Base-by-base conservation (phyloP, 495 filamentous ascomycete species). In the Daldinia loculata region DNA sequence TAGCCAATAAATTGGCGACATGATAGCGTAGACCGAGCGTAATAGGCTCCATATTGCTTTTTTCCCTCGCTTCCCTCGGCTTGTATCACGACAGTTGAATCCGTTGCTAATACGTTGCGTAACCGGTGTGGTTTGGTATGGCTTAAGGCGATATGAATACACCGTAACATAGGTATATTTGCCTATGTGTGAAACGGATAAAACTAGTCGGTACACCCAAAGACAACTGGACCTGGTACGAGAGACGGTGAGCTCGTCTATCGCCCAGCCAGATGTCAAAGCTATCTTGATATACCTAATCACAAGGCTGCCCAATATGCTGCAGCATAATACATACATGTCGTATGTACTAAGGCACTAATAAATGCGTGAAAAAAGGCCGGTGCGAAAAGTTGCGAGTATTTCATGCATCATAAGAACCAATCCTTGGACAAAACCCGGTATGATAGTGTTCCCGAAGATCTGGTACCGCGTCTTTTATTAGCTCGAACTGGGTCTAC, bases 381-480 rank as follows among this genome's bases (percentile, higher is more conserved):
- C 50, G 61, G 61, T 67, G 39, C 56, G 43, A 53, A 51, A 39
- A 61, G 48, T 53, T 61, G 57, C 52, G 61, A 61, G 66, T 73
- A 73, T 73, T 66, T 53, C 48, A 41, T 57, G 43, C 43, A 61
- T 67, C 60, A n/a, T 48, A 65, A 48, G 56, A 66, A 30, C 70
- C 70, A 73, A 73, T 73, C 61, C 70, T 56, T 63, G 55, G 56
- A 50, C 56, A 27, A 51, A 45, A 60, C 56, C 56, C 56, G 38
- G 56, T 43, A 60, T 11, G 53, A 63, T 63, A 66, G 60, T 58
- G 66, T 69, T 75, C 75, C 75, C 75, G 75, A 72, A 69, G 75
- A 76, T 76, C 75, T 76, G 75, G 75, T 72, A 71, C 72, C 65
- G 66, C 65, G 45, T 67, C 75, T 75, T 75, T 72, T 72, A 43